These are phyloP conservation scores for Rhodotorula diobovata DNA, from an alignment of 768 basidiomycete species.

Conservation along the genomic window DNA sequence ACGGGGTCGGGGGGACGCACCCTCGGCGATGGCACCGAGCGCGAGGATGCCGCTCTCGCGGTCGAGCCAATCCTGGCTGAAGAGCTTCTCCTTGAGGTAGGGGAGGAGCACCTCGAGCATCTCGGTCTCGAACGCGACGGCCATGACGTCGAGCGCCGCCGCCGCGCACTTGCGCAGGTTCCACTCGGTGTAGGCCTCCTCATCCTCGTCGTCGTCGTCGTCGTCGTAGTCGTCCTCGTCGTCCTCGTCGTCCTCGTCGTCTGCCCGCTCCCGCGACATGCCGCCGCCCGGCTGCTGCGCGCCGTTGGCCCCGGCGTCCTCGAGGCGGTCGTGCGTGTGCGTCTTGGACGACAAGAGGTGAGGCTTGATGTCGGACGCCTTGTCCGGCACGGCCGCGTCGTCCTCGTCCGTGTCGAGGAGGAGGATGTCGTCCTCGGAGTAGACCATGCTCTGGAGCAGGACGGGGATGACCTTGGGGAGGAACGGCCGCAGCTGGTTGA, in stretches of 20 bases:
- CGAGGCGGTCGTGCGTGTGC: constrained; percentile 70
- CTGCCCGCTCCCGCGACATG: constrained; percentile 43
- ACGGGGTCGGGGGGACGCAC: constrained; percentile 51
- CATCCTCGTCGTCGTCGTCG: constrained; percentile 87
- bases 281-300: background rate
- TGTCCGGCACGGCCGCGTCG: constrained; percentile 79
- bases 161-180: constrained; percentile 97
- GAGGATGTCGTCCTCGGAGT: constrained; percentile 90
- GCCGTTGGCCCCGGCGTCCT: constrained; percentile 49
- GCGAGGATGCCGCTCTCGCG: constrained; percentile 93
- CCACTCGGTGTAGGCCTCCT: constrained; percentile 97
- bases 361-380: constrained; percentile 92
- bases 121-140: constrained; percentile 85
- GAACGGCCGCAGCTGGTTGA: constrained; percentile 75
- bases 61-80: constrained; percentile 87
- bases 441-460: constrained; percentile 94
- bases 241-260: constrained; percentile 76
- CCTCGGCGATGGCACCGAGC: constrained; percentile 96
- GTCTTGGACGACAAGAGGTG: constrained; percentile 72
- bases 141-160: constrained; percentile 92
- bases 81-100: constrained; percentile 85
- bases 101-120: constrained; percentile 81
- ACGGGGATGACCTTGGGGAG: constrained; percentile 89
- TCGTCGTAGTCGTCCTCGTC: constrained; percentile 83
- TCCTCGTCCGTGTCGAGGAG: constrained; percentile 90